Base-by-base conservation (phyloP, 495 filamentous ascomycete species). In the Massariosphaeria phaeospora region DNA sequence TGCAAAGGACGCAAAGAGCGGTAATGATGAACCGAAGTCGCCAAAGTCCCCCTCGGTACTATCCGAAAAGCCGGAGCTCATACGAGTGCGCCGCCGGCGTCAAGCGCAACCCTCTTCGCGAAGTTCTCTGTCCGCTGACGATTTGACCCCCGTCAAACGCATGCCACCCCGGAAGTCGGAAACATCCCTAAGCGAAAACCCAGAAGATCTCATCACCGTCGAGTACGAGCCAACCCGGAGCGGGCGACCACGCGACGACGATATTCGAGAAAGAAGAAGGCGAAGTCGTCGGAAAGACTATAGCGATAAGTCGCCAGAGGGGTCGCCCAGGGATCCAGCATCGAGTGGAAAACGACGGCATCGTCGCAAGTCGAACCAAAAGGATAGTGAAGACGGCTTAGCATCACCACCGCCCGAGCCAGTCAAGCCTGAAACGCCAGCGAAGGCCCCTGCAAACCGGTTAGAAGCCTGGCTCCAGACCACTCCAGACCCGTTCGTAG, bases 401-500 rank as follows among this genome's bases (percentile, higher is more conserved):
- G 1, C 33, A 12, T 1, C 30, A 26, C 41, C 9, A 17, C 36
- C 30, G 13, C 57, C 18, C 9, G 48, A 56, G 30, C 34, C 34
- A n/a, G 9, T 13, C 4, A 34, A 39, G 12, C 57, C 52, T 10
- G 52, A 60, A 36, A 60, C 61, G 1, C 52, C 57, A 20, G 52
- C 61, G 5, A 56, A 48, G 23, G 49, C 59, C 4, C 65, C 55
- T 45, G 65, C 68, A 24, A 71, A 52, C 50, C 60, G 69, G 1
- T 53, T 73, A 2, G 65, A 73, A 49, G 65, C 66, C 20, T 73
- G 70, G 70, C 64, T 73, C 10, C 48, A 52, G 8, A 52, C 31
- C 24, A 66, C 66, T 4, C 61, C 66, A 18, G 64, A 73, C 59
- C 70, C 70, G 6, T 72, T 73, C 33, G 51, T 57, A 3, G 49